A percentile compares a stretch with the other conserved stretches of the same genome.
These are phyloP conservation scores for Cyphellophora europaea DNA, from an alignment of 2,329 filamentous ascomycete genomes.

Conservation along the genomic window DNA sequence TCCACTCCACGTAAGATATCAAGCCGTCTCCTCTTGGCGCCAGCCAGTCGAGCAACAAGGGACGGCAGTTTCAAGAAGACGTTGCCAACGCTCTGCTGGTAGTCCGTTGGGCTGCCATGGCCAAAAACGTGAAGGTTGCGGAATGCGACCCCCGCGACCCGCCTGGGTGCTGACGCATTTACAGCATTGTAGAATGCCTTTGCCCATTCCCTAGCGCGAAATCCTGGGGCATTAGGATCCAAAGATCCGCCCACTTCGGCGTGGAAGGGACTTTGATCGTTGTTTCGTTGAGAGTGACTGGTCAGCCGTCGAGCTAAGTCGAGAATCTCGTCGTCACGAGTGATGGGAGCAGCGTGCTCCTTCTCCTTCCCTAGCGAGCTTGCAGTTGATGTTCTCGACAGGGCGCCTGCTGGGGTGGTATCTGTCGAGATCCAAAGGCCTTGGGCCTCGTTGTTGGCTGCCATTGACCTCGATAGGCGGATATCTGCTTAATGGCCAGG, in stretches of 20 bases:
- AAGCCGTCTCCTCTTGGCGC: conserved; percentile 1
- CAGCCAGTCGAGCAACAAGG: not conserved
- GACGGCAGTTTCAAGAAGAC: conserved; percentile 2
- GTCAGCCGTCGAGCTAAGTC: too few species aligned
- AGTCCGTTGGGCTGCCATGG: conserved; percentile 32
- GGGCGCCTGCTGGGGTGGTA: too few species aligned
- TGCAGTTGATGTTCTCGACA: too few species aligned
- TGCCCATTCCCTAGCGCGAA: not conserved
- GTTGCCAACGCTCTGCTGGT: conserved; percentile 25
- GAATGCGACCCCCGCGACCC: conserved; percentile 32
- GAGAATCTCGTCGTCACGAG: too few species aligned
- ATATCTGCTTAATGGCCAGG: too few species aligned
- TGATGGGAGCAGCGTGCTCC: too few species aligned
- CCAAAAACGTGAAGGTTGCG: conserved; percentile 35
- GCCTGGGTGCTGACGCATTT: not conserved
- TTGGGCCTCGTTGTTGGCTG: too few species aligned
- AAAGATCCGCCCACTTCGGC: not conserved
- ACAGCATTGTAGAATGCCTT: not conserved
- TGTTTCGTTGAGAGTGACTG: too few species aligned
- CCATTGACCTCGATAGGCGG: too few species aligned
- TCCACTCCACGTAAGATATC: conserved; percentile 19
- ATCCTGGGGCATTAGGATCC: not conserved
- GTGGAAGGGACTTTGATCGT: conserved; percentile 1
- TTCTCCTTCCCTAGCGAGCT: too few species aligned
- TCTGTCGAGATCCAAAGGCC: too few species aligned